Conservation (phyloP, 1,284 basidiomycete species). For the Cutaneotrichosporon sp. region DNA sequence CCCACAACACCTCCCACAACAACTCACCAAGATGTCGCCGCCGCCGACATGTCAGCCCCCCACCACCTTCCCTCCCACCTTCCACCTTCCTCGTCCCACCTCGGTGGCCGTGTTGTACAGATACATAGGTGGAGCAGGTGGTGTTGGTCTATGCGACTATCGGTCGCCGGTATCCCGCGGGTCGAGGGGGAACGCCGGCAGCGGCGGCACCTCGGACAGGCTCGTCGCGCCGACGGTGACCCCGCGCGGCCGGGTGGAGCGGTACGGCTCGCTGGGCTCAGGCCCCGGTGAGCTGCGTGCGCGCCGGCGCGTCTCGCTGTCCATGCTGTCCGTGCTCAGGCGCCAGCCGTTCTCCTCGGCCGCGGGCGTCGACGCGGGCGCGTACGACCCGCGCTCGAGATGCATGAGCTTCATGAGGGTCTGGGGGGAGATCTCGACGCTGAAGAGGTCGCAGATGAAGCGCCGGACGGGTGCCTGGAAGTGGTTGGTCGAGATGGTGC, state of each 20-base stretch:
- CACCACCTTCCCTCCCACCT: too few species aligned
- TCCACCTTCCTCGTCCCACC: background rate
- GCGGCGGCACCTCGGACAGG: background rate
- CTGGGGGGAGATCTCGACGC: constrained; percentile 62
- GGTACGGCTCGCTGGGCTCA: constrained; percentile 7
- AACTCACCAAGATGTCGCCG: too few species aligned
- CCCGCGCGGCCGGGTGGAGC: constrained; percentile 7
- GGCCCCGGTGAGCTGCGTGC: constrained; percentile 20
- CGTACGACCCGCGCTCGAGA: constrained; percentile 29
- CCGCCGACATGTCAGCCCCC: too few species aligned
- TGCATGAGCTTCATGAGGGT: constrained; percentile 35
- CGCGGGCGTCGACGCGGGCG: too few species aligned
- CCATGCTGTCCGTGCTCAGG: background rate
- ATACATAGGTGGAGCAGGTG: background rate
- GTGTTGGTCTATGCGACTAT: too few species aligned
- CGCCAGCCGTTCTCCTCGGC: background rate
- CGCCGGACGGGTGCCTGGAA: constrained; percentile 87
- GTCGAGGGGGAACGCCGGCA: background rate
- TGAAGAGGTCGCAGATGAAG: constrained; percentile 91
- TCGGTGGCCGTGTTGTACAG: background rate
- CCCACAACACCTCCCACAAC: too few species aligned
- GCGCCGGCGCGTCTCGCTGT: constrained; percentile 15
- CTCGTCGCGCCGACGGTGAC: constrained; percentile 12
- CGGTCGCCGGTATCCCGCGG: background rate
- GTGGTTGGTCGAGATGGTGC: constrained; percentile 80